Base-by-base conservation (phyloP, 2,329 filamentous ascomycete genomes). In the Trichothecium roseum region DNA sequence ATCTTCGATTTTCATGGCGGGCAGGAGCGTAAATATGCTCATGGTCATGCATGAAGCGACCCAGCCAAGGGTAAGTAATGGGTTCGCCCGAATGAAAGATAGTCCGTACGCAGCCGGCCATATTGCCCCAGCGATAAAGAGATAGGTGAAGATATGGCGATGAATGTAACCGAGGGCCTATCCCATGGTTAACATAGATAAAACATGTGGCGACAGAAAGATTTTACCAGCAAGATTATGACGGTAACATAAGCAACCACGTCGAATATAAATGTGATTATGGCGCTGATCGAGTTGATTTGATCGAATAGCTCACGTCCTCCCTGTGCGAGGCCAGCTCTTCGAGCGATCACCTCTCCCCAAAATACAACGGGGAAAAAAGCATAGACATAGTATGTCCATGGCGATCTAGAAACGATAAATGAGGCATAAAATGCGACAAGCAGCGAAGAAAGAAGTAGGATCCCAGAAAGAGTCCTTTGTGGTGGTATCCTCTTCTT, bases 281-380 rank as follows among this genome's bases (percentile, higher is more conserved):
- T 59, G 18, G 73, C 74, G 16, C 68, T 63, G 18, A 70, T 60
- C 0, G 80, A 78, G 37, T 71, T 66, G 29, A 88, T 62, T 45
- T 88, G 72, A 1, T 74, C 69, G 44, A 94, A 78, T 8, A 96
- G 63, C 34, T 74, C 68, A 42, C 69, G 70, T 35, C 72, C 68
- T 3, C 87, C 88, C 42, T 78, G 70, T 5, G 62, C 50, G 10
- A 95, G 57, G 29, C 84, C 84, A 31, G 70, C 67, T 37, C 87
- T 73, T 18, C 83, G 76, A 3, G 84, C 84, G 56, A 81, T 89
- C 0, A 95, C 84, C 51, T 95, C 88, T 57, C 95, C 89, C 91
- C 91, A 98, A 62, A 98, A 96, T 38, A 85, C 73, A 3, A 94
- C 78, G 0, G 91, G 91, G 56, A 98, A 98, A 47, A 93, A 74